phyloP scores from a whole-genome alignment of 345 rosid genomes.

The Brassica rapa region DNA sequence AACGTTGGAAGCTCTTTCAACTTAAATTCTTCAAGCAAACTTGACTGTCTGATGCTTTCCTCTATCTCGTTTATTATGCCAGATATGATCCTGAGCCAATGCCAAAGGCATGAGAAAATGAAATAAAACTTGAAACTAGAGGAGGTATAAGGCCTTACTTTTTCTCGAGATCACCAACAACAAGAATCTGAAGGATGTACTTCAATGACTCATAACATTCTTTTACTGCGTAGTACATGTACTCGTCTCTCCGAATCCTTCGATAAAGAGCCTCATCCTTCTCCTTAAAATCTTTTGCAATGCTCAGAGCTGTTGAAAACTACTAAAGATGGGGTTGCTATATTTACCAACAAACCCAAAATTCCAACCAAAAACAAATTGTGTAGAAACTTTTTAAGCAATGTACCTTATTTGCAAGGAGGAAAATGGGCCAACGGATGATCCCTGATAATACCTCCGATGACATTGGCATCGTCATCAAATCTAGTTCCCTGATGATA shows the following conservation, averaged over 20 bases:
- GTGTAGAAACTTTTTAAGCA: neutral
- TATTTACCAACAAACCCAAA: constrained; percentile 37
- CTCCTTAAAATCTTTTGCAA: constrained; percentile 73
- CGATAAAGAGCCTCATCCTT: constrained; percentile 64
- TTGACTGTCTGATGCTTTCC: constrained; percentile 64
- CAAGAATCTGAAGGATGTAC: constrained; percentile 79
- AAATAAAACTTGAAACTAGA: constrained; percentile 4
- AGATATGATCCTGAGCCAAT: constrained; percentile 57
- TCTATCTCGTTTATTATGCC: constrained; percentile 67
- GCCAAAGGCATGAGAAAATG: constrained; percentile 20
- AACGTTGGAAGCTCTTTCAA: constrained; percentile 69
- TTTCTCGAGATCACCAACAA: constrained; percentile 78
- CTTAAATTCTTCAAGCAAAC: constrained; percentile 71
- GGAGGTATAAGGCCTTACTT: constrained; percentile 47
- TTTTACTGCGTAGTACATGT: constrained; percentile 80
- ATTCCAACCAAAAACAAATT: constrained; percentile 8
- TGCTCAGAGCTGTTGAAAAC: constrained; percentile 84
- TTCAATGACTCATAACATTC: constrained; percentile 89
- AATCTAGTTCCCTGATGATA: constrained; percentile 74
- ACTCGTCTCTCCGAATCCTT: constrained; percentile 77
- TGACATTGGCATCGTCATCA: constrained; percentile 81
- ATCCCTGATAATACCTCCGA: constrained; percentile 62
- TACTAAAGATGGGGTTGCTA: constrained; percentile 46
- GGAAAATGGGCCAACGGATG: constrained; percentile 92
- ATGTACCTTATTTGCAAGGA: constrained; percentile 83